phyloP scores from a whole-genome alignment of 768 basidiomycete genomes.

The Auriscalpium microsporum region DNA sequence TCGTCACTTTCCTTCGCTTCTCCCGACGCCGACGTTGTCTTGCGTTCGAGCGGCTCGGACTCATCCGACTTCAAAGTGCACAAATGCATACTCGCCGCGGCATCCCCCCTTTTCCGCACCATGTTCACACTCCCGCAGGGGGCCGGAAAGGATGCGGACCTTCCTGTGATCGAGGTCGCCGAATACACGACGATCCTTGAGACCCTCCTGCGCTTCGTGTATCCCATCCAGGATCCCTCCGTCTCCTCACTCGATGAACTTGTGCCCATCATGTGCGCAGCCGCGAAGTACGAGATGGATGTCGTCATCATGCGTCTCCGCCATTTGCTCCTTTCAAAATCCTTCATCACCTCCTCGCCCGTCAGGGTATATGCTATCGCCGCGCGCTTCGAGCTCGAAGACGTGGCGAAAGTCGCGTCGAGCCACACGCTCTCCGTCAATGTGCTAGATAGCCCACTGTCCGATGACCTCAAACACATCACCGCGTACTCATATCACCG shows the following conservation, averaged over 20 bases:
- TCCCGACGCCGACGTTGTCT: conserved; percentile 43
- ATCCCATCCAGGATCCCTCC: conserved; percentile 49
- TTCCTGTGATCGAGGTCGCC: conserved; percentile 46
- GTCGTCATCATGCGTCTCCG: conserved; percentile 42
- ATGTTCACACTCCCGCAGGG: conserved; percentile 63
- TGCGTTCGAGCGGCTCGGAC: conserved; percentile 34
- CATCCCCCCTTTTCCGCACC: conserved; percentile 60
- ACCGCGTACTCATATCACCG: conserved; percentile 62
- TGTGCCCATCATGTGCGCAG: conserved; percentile 39
- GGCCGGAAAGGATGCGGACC: conserved; percentile 14
- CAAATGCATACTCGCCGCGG: conserved; percentile 49
- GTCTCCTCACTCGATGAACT: conserved; percentile 48
- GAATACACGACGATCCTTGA: conserved; percentile 40
- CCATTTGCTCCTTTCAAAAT: conserved; percentile 38
- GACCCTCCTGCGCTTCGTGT: conserved; percentile 49
- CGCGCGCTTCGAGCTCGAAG: conserved; percentile 52
- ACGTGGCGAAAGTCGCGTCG: conserved; percentile 56
- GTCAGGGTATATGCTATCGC: conserved; percentile 66
- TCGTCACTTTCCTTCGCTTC: conserved; percentile 26
- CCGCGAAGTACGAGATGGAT: conserved; percentile 57
- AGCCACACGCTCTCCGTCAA: conserved; percentile 44
- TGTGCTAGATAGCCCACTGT: conserved; percentile 48
- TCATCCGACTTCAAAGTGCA: conserved; percentile 49
- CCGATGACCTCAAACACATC: conserved; percentile 57
- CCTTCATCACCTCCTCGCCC: conserved; percentile 40